Conservation (phyloP, 202 grass and related monocot species). For the Cymbopogon flexuosus region DNA sequence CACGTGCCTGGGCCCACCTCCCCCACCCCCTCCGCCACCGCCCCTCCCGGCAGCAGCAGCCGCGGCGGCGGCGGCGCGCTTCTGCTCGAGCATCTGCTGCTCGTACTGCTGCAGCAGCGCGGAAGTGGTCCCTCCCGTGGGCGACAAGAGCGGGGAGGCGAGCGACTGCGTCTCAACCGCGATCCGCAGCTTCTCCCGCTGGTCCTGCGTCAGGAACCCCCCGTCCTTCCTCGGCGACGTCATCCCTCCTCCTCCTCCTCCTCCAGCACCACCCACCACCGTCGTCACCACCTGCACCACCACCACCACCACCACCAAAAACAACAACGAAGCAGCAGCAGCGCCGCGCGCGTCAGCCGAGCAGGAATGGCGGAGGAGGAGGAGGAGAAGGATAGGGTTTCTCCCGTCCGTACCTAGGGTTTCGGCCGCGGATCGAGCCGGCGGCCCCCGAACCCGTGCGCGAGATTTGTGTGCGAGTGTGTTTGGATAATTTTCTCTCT, state of each 20-base stretch:
- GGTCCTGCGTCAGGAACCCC: constrained; percentile 84
- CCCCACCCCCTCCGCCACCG: constrained; percentile 17
- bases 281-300: background rate
- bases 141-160: constrained; percentile 49
- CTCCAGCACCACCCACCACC: background rate
- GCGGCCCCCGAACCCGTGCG: background rate
- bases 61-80: constrained; percentile 12
- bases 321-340: background rate
- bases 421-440: constrained; percentile 45
- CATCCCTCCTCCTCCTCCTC: constrained; percentile 32
- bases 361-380: constrained; percentile 4
- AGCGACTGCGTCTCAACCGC: constrained; percentile 74
- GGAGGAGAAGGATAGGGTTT: background rate
- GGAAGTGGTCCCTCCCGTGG: constrained; percentile 42
- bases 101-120: constrained; percentile 63
- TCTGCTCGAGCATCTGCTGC: constrained; percentile 40
- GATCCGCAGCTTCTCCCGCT: constrained; percentile 80
- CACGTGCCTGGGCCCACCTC: constrained; percentile 42
- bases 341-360: background rate
- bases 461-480: constrained; percentile 33
- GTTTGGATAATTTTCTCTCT: background rate
- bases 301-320: constrained; percentile 9
- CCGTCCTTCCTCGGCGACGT: constrained; percentile 78
- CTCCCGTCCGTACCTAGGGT: constrained; percentile 42
- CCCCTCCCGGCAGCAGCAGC: constrained; percentile 3